phyloP scores from a whole-genome alignment of 2,329 filamentous ascomycete genomes.

The Dryadomyces sulphureus region DNA sequence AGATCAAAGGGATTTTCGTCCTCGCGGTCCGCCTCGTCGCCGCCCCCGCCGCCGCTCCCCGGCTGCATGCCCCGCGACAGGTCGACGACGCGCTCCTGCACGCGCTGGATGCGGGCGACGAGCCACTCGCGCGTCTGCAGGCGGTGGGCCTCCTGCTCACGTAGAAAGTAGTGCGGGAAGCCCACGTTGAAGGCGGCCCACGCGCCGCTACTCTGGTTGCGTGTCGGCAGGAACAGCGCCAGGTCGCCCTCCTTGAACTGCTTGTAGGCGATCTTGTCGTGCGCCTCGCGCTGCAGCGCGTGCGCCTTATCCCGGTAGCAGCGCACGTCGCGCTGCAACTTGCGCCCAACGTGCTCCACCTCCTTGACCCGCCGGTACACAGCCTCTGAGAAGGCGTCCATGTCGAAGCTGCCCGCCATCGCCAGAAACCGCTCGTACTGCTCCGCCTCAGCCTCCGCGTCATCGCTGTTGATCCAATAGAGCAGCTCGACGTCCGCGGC shows the following conservation, averaged over 20 bases:
- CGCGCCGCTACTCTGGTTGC: conserved; percentile 84
- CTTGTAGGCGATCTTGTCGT: conserved; percentile 91
- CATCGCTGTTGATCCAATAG: conserved; percentile 65
- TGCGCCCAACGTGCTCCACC: conserved; percentile 81
- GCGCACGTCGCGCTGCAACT: conserved; percentile 80
- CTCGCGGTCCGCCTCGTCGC: conserved; percentile 41
- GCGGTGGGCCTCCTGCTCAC: conserved; percentile 80
- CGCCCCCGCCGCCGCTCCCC: conserved; percentile 3
- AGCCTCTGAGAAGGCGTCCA: conserved; percentile 71
- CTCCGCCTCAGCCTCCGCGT: conserved; percentile 49
- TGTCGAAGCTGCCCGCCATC: conserved; percentile 62
- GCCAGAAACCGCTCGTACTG: conserved; percentile 64
- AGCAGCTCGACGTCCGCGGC: conserved; percentile 58
- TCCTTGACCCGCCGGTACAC: conserved; percentile 85
- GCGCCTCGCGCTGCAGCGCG: conserved; percentile 64
- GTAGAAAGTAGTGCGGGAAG: conserved; percentile 91
- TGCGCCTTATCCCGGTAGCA: conserved; percentile 81
- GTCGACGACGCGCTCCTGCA: conserved; percentile 89
- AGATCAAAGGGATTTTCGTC: conserved; percentile 96
- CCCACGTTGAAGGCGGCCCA: conserved; percentile 99
- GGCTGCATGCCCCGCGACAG: conserved; percentile 56
- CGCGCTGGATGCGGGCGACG: conserved; percentile 79
- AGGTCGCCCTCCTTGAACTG: conserved; percentile 95
- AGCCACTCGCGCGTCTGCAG: conserved; percentile 83
- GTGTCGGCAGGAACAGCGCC: conserved; percentile 82